phyloP scores from a whole-genome alignment of 768 basidiomycete species.

The Gloeophyllum trabeum region DNA sequence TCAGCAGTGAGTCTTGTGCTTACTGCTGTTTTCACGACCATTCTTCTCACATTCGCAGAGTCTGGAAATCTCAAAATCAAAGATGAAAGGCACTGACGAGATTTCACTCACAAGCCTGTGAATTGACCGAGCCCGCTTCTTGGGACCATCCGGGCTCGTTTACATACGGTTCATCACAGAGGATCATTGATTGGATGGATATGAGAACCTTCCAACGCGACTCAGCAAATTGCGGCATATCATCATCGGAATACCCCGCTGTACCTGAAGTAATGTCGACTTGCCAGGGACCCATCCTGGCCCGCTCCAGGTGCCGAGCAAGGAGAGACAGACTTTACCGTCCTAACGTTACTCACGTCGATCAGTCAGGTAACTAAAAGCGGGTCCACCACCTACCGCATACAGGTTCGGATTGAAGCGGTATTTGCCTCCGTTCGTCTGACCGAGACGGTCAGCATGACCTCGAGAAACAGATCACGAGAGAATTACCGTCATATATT shows the following conservation, averaged over 20 bases:
- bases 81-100: not conserved
- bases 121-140: constrained; percentile 62
- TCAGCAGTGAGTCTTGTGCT: constrained; percentile 10
- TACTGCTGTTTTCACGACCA: constrained; percentile 86
- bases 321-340: constrained; percentile 88
- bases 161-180: constrained; percentile 88
- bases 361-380: not conserved
- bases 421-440: constrained; percentile 84
- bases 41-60: constrained; percentile 85
- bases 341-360: no score
- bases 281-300: constrained; percentile 90
- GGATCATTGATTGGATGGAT: constrained; percentile 93
- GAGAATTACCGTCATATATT: constrained; percentile 51
- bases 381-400: constrained; percentile 49
- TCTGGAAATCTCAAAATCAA: constrained; percentile 30
- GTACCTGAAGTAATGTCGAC: constrained; percentile 79
- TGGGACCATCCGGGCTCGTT: constrained; percentile 88
- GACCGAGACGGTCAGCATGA: not conserved
- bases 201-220: constrained; percentile 50
- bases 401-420: constrained; percentile 95
- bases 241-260: not conserved
- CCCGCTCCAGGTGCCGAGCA: constrained; percentile 87
- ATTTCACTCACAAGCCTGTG: constrained; percentile 53
- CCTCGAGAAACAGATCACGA: not conserved
- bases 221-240: no score